Conservation (phyloP, 2,329 filamentous ascomycete species). For the Colletotrichum acutatum region DNA sequence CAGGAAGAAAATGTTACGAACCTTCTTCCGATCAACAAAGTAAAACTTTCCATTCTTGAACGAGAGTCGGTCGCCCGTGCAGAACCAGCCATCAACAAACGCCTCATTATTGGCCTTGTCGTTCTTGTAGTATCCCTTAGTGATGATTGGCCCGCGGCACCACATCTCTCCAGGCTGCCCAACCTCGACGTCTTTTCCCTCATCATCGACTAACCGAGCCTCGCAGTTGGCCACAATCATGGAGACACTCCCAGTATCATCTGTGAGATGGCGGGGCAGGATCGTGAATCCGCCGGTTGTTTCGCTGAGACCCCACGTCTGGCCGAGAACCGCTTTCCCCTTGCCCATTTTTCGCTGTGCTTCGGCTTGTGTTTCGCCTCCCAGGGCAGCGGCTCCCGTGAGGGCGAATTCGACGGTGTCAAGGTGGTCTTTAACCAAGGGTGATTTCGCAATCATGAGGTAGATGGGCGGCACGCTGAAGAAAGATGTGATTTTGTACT, state of each 20-base stretch:
- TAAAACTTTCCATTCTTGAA: conserved; percentile 77
- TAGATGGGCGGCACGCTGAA: conserved; percentile 72
- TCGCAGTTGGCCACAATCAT: conserved; percentile 51
- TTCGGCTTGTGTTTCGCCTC: conserved; percentile 61
- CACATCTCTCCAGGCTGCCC: conserved; percentile 69
- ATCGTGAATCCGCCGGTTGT: conserved; percentile 61
- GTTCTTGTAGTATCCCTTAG: conserved; percentile 79
- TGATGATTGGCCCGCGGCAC: conserved; percentile 77
- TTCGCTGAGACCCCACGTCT: conserved; percentile 70
- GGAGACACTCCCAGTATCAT: conserved; percentile 59
- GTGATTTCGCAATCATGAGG: conserved; percentile 67
- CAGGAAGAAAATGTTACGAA: conserved; percentile 21
- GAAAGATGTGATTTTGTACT: conserved; percentile 63
- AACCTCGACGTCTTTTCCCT: conserved; percentile 50
- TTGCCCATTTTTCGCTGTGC: conserved; percentile 60
- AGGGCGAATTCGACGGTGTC: conserved; percentile 57
- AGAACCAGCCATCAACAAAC: conserved; percentile 73
- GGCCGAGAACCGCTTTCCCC: conserved; percentile 54
- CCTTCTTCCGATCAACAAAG: conserved; percentile 84
- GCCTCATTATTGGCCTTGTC: conserved; percentile 71
- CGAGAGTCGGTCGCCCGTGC: conserved; percentile 82
- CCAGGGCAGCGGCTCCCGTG: conserved; percentile 67
- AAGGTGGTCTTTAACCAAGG: conserved; percentile 66
- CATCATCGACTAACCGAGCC: conserved; percentile 51
- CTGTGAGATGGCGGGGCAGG: conserved; percentile 51